Conservation (phyloP, 139 green algal species). For the Chlorella sp. region DNA sequence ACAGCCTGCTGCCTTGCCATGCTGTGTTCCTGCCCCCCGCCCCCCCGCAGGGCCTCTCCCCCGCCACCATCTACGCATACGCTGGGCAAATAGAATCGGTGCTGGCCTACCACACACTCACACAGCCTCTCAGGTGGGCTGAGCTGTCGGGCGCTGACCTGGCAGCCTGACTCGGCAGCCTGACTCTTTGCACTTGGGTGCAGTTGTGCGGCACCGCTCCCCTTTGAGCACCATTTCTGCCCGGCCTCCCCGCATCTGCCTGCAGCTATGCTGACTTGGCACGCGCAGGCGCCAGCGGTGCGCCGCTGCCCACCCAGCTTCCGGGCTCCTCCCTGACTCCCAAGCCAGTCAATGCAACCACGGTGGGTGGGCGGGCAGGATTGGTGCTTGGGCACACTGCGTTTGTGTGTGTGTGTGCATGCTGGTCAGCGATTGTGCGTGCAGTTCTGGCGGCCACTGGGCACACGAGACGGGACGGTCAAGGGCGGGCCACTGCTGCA, state of each 20-base stretch:
- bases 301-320: neutral
- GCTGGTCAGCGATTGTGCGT: neutral
- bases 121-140: constrained; percentile 3
- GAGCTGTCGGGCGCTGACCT: neutral
- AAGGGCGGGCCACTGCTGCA: neutral
- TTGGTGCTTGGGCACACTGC: neutral
- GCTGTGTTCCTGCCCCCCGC: neutral
- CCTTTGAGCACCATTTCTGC: neutral
- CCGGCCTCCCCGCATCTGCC: no score
- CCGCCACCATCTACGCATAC: neutral
- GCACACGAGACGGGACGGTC: no score
- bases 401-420: neutral
- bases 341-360: neutral
- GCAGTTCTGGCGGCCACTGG: no score
- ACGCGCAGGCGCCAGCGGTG: neutral
- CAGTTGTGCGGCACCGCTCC: neutral
- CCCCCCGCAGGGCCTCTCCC: neutral
- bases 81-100: neutral
- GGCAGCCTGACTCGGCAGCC: neutral
- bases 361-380: neutral
- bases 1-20: neutral
- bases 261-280: constrained; percentile 18
- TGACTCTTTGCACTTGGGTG: neutral
- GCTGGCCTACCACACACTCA: constrained; percentile 30
- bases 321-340: neutral